Evolutionary conservation across 1,284 basidiomycete species (phyloP).

Genomic region (Sutorius eximius): DNA sequence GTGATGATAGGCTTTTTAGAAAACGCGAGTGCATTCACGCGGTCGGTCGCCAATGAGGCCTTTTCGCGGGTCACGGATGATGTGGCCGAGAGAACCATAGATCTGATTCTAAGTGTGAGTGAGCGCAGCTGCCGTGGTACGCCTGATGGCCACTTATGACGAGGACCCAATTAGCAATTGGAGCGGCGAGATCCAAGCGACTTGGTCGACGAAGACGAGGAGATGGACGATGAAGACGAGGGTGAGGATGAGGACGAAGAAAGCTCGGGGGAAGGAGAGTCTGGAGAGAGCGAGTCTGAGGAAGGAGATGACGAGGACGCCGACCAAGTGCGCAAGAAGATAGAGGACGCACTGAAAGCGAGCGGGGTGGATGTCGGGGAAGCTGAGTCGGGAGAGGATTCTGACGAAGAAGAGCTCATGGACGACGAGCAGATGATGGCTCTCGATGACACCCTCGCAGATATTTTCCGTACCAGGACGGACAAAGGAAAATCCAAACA

Average conservation of each 20-base stretch:
- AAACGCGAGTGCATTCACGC: constrained; percentile 79
- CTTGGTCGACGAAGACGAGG: constrained; percentile 45
- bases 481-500: constrained; percentile 62
- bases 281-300: constrained; percentile 39
- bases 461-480: constrained; percentile 79
- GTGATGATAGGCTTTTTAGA: constrained; percentile 88
- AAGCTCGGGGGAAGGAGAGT: constrained; percentile 33
- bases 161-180: constrained; percentile 65
- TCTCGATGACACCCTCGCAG: constrained; percentile 89
- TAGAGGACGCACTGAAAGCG: constrained; percentile 76
- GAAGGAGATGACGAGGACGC: constrained; percentile 55
- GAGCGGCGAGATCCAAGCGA: constrained; percentile 67
- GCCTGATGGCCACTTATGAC: neutral
- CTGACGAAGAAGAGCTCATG: constrained; percentile 73
- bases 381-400: constrained; percentile 41
- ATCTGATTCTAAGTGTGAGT: constrained; percentile 82
- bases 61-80: constrained; percentile 76
- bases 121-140: neutral
- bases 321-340: constrained; percentile 71
- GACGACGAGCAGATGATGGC: constrained; percentile 98
- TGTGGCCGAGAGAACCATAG: constrained; percentile 74
- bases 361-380: constrained; percentile 65
- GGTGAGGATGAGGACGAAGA: constrained; percentile 45
- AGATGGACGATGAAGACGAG: constrained; percentile 43
- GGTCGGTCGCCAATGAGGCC: constrained; percentile 78